Evolutionary conservation across 495 filamentous ascomycete species (phyloP).

Genomic region (Glonium stellatum): DNA sequence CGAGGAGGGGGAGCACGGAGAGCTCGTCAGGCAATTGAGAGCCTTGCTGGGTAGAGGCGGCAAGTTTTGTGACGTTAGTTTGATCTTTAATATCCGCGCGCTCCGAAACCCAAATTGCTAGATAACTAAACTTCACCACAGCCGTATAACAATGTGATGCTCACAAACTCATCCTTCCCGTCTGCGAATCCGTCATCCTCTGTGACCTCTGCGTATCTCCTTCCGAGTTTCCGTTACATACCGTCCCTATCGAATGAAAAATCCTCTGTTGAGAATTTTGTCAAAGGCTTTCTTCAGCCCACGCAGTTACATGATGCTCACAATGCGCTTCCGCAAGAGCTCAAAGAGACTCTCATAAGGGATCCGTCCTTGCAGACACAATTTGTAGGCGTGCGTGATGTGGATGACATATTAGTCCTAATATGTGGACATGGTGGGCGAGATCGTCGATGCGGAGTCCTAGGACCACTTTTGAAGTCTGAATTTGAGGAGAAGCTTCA

Average conservation of each 20-base stretch:
- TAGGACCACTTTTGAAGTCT: constrained; percentile 61
- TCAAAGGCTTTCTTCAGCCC: constrained; percentile 53
- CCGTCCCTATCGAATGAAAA: constrained; percentile 55
- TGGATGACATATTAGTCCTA: constrained; percentile 62
- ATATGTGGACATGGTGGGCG: constrained; percentile 80
- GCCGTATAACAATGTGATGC: constrained; percentile 72
- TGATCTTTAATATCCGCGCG: constrained; percentile 6
- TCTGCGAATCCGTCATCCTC: constrained; percentile 40
- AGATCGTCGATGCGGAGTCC: constrained; percentile 71
- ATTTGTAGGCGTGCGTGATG: constrained; percentile 44
- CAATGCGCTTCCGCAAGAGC: constrained; percentile 44
- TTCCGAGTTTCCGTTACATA: constrained; percentile 73
- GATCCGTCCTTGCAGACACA: constrained; percentile 31
- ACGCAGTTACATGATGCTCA: constrained; percentile 53
- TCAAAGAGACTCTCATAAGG: constrained; percentile 37
- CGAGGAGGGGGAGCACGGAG: constrained; percentile 52
- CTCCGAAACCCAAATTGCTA: background rate
- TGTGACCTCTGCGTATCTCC: constrained; percentile 56
- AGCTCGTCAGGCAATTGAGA: constrained; percentile 66
- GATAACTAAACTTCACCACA: constrained; percentile 32
- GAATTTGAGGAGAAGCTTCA: constrained; percentile 57
- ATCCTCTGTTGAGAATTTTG: constrained; percentile 46
- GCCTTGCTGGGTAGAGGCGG: constrained; percentile 58
- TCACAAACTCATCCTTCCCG: constrained; percentile 64
- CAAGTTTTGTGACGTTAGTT: constrained; percentile 62